phyloP scores from a whole-genome alignment of 805 yeast genomes.

The Starmerella apis region DNA sequence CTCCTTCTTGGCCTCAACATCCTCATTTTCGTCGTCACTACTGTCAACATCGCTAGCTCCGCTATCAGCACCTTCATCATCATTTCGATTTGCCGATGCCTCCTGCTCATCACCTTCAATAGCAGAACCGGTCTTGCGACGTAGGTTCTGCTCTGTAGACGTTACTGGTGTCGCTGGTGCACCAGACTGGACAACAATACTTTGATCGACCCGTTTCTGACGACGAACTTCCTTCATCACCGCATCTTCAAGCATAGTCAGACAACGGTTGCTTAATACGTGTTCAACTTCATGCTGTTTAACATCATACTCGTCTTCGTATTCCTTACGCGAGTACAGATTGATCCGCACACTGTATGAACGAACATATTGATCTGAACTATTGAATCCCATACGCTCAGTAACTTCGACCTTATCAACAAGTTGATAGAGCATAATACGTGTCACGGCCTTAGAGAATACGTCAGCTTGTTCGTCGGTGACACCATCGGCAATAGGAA shows the following conservation, averaged over 20 bases:
- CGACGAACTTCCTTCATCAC: constrained; percentile 73
- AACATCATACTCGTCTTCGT: constrained; percentile 80
- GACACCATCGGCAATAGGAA: constrained; percentile 74
- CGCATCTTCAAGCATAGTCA: constrained; percentile 57
- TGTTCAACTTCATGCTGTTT: constrained; percentile 65
- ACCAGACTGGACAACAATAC: constrained; percentile 34
- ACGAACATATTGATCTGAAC: constrained; percentile 41
- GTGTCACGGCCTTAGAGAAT: constrained; percentile 82
- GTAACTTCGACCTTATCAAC: constrained; percentile 75
- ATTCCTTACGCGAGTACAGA: constrained; percentile 68
- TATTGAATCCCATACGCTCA: constrained; percentile 68
- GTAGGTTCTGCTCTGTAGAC: constrained; percentile 50
- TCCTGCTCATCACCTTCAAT: constrained; percentile 25
- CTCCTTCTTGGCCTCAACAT: constrained; percentile 74
- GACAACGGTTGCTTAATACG: constrained; percentile 54
- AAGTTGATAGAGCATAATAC: constrained; percentile 76
- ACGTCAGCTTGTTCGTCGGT: constrained; percentile 79
- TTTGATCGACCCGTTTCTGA: constrained; percentile 46
- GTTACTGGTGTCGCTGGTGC: constrained; percentile 30
- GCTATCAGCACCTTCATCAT: constrained; percentile 32
- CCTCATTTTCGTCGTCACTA: constrained; percentile 91
- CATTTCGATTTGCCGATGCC: constrained; percentile 20
- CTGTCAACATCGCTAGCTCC: constrained; percentile 84
- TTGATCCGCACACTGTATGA: constrained; percentile 63
- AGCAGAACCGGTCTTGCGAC: constrained; percentile 29